Conservation (phyloP, 2,329 filamentous ascomycete species). For the Westerdykella ornata region DNA sequence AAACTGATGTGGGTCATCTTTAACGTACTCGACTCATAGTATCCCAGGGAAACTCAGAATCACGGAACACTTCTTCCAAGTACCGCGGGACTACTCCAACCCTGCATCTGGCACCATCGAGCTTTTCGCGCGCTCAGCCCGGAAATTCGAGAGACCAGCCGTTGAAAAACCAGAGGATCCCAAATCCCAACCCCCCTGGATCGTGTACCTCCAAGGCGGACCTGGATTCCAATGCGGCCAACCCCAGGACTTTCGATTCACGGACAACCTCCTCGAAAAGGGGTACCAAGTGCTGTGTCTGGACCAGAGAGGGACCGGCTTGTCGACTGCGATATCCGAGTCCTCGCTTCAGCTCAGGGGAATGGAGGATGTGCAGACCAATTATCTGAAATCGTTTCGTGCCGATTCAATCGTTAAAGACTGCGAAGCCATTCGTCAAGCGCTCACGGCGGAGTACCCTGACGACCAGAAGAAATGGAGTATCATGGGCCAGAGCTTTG, state of each 20-base stretch:
- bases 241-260: slow-evolving; percentile 67
- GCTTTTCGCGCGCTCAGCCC: slow-evolving; percentile 70
- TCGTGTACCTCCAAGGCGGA: slow-evolving; percentile 75
- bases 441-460: slow-evolving; percentile 63
- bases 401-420: slow-evolving; percentile 88
- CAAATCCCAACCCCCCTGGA: slow-evolving; percentile 52
- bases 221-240: slow-evolving; percentile 71
- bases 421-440: slow-evolving; percentile 75
- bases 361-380: slow-evolving; percentile 59
- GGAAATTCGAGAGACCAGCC: slow-evolving; percentile 58
- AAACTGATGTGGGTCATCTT: background rate
- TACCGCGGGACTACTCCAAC: slow-evolving; percentile 70
- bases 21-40: slow-evolving; percentile 2
- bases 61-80: slow-evolving; percentile 79
- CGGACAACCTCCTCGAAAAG: slow-evolving; percentile 63
- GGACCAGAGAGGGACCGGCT: slow-evolving; percentile 85
- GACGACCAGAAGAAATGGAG: slow-evolving; percentile 71
- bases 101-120: slow-evolving; percentile 56
- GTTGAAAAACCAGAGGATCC: slow-evolving; percentile 44
- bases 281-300: slow-evolving; percentile 79
- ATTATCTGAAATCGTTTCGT: slow-evolving; percentile 76
- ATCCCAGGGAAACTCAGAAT: slow-evolving; percentile 64
- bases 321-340: slow-evolving; percentile 73
- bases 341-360: slow-evolving; percentile 62
- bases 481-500: slow-evolving; percentile 85